These are phyloP conservation scores for Graphiopsis chlorocephala DNA, from an alignment of 2,329 filamentous ascomycete genomes.

Conservation along the genomic window DNA sequence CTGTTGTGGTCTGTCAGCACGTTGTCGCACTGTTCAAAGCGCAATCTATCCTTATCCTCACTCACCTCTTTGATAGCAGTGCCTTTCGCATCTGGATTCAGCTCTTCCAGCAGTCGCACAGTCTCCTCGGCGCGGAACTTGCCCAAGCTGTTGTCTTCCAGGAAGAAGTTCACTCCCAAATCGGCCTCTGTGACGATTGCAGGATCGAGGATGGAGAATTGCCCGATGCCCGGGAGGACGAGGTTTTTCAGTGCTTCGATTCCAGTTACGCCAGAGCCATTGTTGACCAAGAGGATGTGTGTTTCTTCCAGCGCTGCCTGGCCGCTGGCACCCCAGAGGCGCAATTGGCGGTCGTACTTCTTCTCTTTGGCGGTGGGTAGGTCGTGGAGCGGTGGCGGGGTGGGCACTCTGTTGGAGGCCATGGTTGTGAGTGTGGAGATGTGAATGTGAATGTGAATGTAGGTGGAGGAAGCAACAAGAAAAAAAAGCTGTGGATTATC, in stretches of 20 bases:
- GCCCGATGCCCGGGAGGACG: slow-evolving; percentile 87
- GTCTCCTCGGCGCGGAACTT: slow-evolving; percentile 75
- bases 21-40: slow-evolving; percentile 24
- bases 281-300: slow-evolving; percentile 87
- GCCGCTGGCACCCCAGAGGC: slow-evolving; percentile 89
- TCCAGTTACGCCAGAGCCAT: slow-evolving; percentile 79
- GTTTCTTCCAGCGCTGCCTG: slow-evolving; percentile 88
- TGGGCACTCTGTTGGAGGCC: slow-evolving; percentile 25
- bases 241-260: slow-evolving; percentile 94
- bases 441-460: not conserved
- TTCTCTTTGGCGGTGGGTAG: slow-evolving; percentile 55
- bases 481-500: not conserved
- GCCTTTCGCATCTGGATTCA: slow-evolving; percentile 89
- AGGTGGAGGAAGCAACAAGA: no score
- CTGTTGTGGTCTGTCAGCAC: slow-evolving; percentile 37
- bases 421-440: slow-evolving; percentile 14
- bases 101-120: slow-evolving; percentile 72
- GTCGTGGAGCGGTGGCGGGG: slow-evolving; percentile 48
- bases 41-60: not conserved
- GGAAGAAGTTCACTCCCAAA: slow-evolving; percentile 94
- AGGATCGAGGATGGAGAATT: slow-evolving; percentile 86
- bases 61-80: slow-evolving; percentile 61
- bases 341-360: slow-evolving; percentile 92
- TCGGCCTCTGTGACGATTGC: slow-evolving; percentile 75
- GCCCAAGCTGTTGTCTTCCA: slow-evolving; percentile 75